A percentile compares a stretch with the other conserved stretches of the same genome.
Conservation (phyloP, 78 protist species). For the Dictyostelium brefeldianum region DNA sequence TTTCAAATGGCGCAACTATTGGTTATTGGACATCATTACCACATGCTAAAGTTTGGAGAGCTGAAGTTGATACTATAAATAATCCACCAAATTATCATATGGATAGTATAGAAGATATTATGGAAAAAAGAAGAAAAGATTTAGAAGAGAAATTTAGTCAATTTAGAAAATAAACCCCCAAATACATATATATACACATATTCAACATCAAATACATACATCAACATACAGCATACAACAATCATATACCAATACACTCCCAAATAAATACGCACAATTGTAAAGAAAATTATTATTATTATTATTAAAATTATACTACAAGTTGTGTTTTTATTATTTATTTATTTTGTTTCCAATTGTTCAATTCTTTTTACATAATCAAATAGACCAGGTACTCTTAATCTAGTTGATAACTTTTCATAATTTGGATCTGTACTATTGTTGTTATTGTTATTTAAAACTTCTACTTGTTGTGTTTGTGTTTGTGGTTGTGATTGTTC, state of each 20-base stretch:
- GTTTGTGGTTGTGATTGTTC: constrained; percentile 6
- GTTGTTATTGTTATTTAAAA: neutral
- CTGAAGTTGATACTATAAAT: neutral
- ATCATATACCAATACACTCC: neutral
- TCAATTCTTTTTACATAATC: constrained; percentile 48
- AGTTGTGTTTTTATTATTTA: neutral
- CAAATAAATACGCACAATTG: neutral
- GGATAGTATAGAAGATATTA: constrained; percentile 7
- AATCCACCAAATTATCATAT: constrained; percentile 19
- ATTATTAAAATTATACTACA: neutral
- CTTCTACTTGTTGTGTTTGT: neutral
- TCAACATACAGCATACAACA: neutral
- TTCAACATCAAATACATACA: neutral
- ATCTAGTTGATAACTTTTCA: constrained; percentile 1
- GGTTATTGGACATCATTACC: constrained; percentile 29
- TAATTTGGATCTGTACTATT: neutral
- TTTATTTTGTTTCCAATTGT: constrained; percentile 7
- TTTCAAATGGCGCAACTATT: constrained; percentile 65
- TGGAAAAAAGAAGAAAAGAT: neutral
- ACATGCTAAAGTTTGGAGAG: constrained; percentile 39
- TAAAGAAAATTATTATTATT: neutral
- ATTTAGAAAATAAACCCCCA: neutral
- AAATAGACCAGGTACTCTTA: constrained; percentile 43
- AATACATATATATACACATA: neutral
- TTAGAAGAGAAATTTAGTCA: constrained; percentile 16